A percentile compares a stretch with the other conserved stretches of the same genome.
These are phyloP conservation scores for Penicillium coffeae DNA, from an alignment of 495 filamentous ascomycete genomes.

Conservation along the genomic window DNA sequence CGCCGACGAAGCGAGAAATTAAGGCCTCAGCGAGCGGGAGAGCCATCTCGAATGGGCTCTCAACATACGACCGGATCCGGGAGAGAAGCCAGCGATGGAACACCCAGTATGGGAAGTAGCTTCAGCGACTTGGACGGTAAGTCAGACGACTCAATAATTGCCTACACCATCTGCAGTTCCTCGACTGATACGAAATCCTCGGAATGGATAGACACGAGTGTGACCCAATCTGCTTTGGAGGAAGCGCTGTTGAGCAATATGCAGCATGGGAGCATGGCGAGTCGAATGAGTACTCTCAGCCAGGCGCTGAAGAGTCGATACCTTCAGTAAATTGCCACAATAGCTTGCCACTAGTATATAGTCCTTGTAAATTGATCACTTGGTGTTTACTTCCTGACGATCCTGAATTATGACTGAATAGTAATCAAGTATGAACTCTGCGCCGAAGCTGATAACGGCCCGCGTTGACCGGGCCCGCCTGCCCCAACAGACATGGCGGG, in stretches of 20 bases:
- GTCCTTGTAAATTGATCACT: no score
- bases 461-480: no score
- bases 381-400: no score
- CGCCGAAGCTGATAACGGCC: no score
- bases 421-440: no score
- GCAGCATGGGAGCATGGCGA: constrained; percentile 78
- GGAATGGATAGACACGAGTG: constrained; percentile 67
- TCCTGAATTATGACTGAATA: no score
- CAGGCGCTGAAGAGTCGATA: constrained; percentile 57
- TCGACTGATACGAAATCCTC: background rate
- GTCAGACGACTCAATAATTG: constrained; percentile 14
- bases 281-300: constrained; percentile 81
- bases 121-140: constrained; percentile 95
- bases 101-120: constrained; percentile 95
- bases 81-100: constrained; percentile 74
- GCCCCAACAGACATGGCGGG: no score
- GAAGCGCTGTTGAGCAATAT: constrained; percentile 91
- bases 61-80: constrained; percentile 46
- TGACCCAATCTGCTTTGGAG: constrained; percentile 90
- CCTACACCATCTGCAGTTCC: background rate
- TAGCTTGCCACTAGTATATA: background rate
- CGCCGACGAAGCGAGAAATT: constrained; percentile 23
- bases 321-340: constrained; percentile 17
- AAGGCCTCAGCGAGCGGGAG: constrained; percentile 54
- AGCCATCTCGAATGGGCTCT: constrained; percentile 56